A percentile compares a stretch with the other conserved stretches of the same genome.
Conservation (phyloP, 140 eudicot genomes). For the Ambrosia hybrid region DNA sequence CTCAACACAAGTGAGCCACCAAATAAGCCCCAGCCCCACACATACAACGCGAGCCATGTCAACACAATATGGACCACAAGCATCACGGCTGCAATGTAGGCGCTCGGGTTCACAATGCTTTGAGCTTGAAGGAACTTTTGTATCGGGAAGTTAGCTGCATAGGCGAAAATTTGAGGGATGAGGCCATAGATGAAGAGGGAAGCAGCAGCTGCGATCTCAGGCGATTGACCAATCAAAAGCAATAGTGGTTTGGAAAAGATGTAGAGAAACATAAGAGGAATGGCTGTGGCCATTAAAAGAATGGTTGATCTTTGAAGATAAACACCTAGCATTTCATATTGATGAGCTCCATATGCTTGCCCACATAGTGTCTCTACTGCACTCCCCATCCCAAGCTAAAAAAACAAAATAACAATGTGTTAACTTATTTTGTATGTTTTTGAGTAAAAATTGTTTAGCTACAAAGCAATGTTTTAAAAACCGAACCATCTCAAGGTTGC, state of each 20-base stretch:
- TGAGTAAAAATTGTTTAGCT: background rate
- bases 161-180: slow-evolving; percentile 32
- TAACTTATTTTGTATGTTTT: background rate
- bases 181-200: slow-evolving; percentile 29
- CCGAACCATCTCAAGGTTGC: background rate
- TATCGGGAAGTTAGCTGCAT: slow-evolving; percentile 27
- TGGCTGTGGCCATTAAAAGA: slow-evolving; percentile 17
- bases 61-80: slow-evolving; percentile 16
- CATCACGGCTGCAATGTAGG: slow-evolving; percentile 24
- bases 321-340: slow-evolving; percentile 35
- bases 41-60: slow-evolving; percentile 10
- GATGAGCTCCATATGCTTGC: slow-evolving; percentile 37
- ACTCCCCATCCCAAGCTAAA: slow-evolving; percentile 30
- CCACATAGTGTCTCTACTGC: slow-evolving; percentile 40
- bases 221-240: slow-evolving; percentile 27
- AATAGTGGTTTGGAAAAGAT: slow-evolving; percentile 24
- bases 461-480: too few species aligned
- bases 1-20: slow-evolving; percentile 33
- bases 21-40: slow-evolving; percentile 21
- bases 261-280: slow-evolving; percentile 18
- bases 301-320: slow-evolving; percentile 36
- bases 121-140: slow-evolving; percentile 35
- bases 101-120: slow-evolving; percentile 32
- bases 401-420: background rate
- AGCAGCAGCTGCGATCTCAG: slow-evolving; percentile 19